Conservation (phyloP, 2,329 filamentous ascomycete species). For the Didymella segeticola region DNA sequence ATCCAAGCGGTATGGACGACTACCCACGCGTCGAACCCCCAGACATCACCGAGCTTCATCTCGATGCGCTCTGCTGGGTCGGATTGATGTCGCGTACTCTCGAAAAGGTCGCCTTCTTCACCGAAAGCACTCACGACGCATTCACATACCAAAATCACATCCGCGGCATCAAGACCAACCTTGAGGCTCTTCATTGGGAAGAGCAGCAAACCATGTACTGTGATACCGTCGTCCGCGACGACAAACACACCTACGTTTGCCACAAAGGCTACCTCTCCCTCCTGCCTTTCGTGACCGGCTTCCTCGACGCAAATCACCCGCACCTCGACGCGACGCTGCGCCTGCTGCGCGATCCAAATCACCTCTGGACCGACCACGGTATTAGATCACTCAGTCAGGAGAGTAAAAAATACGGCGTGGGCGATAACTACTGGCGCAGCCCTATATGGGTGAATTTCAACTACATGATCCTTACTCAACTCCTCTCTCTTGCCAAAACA, state of each 20-base stretch:
- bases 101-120: conserved; percentile 73
- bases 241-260: conserved; percentile 83
- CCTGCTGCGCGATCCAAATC: conserved; percentile 76
- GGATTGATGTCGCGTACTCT: conserved; percentile 89
- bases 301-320: conserved; percentile 74
- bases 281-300: conserved; percentile 85
- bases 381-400: conserved; percentile 84
- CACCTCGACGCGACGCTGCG: conserved; percentile 76
- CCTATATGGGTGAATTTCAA: conserved; percentile 98
- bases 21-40: conserved; percentile 91
- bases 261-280: conserved; percentile 94
- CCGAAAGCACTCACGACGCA: conserved; percentile 76
- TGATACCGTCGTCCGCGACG: conserved; percentile 87
- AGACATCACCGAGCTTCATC: conserved; percentile 89
- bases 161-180: conserved; percentile 77
- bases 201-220: conserved; percentile 80
- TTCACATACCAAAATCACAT: conserved; percentile 72
- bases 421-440: conserved; percentile 95
- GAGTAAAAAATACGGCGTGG: conserved; percentile 80
- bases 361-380: conserved; percentile 85
- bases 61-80: conserved; percentile 93
- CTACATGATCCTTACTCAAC: conserved; percentile 80
- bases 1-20: conserved; percentile 92
- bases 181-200: conserved; percentile 93
- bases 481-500: conserved; percentile 55